These are phyloP conservation scores for Leccinellum rugosiceps DNA, from an alignment of 768 basidiomycete species.

Conservation along the genomic window DNA sequence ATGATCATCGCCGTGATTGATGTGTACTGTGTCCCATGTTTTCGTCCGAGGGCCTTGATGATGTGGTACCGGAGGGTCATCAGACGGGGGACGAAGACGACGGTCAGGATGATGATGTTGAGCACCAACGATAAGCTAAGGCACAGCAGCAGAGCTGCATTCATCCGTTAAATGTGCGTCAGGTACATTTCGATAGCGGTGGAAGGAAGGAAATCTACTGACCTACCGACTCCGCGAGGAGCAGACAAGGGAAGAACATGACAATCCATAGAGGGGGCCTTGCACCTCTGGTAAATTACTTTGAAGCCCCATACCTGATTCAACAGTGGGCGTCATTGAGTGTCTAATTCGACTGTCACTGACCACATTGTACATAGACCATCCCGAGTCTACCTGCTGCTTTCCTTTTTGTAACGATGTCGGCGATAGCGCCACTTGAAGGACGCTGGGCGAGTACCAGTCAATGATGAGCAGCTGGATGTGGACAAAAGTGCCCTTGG, in stretches of 20 bases:
- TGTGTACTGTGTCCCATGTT: constrained; percentile 26
- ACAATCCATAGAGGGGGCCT: not conserved
- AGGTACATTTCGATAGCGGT: not conserved
- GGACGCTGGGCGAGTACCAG: no score
- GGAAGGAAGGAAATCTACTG: not conserved
- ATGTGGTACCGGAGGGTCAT: constrained; percentile 15
- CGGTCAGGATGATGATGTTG: constrained; percentile 34
- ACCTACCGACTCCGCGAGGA: not conserved
- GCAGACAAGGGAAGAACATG: not conserved
- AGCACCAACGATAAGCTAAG: constrained; percentile 26
- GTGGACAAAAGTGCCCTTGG: no score
- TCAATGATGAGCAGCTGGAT: no score
- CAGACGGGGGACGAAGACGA: constrained; percentile 22
- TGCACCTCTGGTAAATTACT: no score
- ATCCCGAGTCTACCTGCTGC: no score
- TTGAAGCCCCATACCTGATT: not conserved
- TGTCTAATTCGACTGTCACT: not conserved
- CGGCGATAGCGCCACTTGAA: no score
- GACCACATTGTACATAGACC: no score
- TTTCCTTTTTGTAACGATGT: no score
- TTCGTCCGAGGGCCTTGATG: constrained; percentile 18
- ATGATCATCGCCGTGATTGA: constrained; percentile 34
- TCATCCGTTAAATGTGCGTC: not conserved
- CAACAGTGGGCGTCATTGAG: not conserved
- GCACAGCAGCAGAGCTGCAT: constrained; percentile 16